Evolutionary conservation across 257 asterid genomes (phyloP), one percentile per base, ranked within the genome.

Genomic region (Capsicum baccatum): DNA sequence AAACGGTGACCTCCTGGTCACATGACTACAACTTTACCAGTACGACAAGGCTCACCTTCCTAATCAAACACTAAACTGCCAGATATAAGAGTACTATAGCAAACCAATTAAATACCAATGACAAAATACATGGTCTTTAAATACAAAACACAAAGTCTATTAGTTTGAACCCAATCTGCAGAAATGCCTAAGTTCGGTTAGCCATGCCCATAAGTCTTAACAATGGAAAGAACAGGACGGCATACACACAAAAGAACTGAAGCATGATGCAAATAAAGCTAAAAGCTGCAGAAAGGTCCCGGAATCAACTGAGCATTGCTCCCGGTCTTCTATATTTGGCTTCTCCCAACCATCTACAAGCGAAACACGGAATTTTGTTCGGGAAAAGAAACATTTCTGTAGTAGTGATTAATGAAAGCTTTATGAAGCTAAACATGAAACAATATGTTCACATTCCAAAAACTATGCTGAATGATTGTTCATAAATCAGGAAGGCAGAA

Each of bases 341-440:
- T 35, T 54, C n/a, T 76, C 60, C 64, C 81, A 50, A 74, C 21
- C 64, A 78, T 78, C 64, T 78, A 54, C 82, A 78, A 78, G 50
- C 15, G 15, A 78, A 78, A 78, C 16, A 54, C 26, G 54, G 50
- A 54, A 54, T 33, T 54, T 54, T 21, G 26, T 54, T 26, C 6
- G 54, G 26, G 15, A n/a, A 26, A 37, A 76, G 81, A 54, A 6
- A 50, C 19, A 26, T 78, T 14, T 26, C 6, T 33, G 6, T 52
- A 54, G 14, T 78, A n/a, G 48, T 13, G 81, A 54, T 57, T 26
- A 37, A 37, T 37, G 42, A 52, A 42, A 69, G 9, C 81, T 21
- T 54, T 33, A 26, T 56, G 26, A 76, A 76, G 81, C 14, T 52
- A 48, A 54, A 66, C 73, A 66, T 66, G 4, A 66, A 35, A 33